Evolutionary conservation across 139 green algal genomes (phyloP), one percentile per base, ranked within the genome.

Genomic region (Chlorella sp.): DNA sequence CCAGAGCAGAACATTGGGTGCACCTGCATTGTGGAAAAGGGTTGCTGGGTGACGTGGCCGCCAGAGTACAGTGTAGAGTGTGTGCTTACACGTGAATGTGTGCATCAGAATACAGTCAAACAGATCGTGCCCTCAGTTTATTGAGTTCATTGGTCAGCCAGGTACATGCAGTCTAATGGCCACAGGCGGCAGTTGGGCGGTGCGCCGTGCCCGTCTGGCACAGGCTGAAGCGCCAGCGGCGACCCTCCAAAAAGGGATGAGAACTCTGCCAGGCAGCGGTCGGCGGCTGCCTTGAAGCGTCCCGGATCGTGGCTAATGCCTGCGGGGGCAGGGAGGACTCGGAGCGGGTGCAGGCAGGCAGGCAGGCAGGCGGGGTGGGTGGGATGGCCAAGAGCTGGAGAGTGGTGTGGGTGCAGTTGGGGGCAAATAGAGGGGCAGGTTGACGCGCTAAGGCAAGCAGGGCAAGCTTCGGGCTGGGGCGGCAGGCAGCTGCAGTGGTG

Each of bases 231-330:
- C 68, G n/a, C 28, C 68, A 88, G 68, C 19, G 84, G 84, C 14
- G 14, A 81, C 12, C 84, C 40, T 0, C 68, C 68, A 69, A 88
- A 88, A 9, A 88, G 39, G 4, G 1, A 7, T 32, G 28, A 53
- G 32, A 88, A 88, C 1, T 66, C 71, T 0, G 39, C 68, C 15
- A 88, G 68, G 68, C 84, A 88, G 39, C 40, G 68, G 84, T 79
- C 53, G 2, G 83, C 66, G 21, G 83, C 24, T 9, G 34, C 39
- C 86, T 48, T 77, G 86, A 90, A 90, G n/a, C 61, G 24, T 0
- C 61, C 36, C 36, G 34, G 83, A 57, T 78, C 79, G 60, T 85
- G 86, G n/a, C 34, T 77, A 36, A 92, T 90, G 87, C 90, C 81
- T 57, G 48, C 48, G 48, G 48, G 48, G 48, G 48, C 48, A 57